phyloP scores from a whole-genome alignment of 805 yeast species.

The Suhomyces faveliae region DNA sequence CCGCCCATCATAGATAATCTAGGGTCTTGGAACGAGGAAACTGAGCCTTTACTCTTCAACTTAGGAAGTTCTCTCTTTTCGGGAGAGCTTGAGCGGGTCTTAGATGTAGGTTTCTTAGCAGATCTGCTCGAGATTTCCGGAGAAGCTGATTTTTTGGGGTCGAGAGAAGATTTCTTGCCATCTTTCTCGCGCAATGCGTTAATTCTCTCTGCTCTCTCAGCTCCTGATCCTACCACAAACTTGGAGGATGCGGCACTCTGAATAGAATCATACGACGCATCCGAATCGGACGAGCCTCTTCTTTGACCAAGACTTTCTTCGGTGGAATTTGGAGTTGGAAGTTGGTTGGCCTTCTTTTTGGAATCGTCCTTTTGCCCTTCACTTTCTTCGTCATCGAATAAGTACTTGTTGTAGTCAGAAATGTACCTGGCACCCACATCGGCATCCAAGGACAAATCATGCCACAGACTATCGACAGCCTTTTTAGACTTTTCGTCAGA shows the following conservation, averaged over 20 bases:
- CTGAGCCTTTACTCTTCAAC: slow-evolving; percentile 4
- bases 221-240: slow-evolving; percentile 19
- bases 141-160: slow-evolving; percentile 1
- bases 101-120: neutral
- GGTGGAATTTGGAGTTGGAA: slow-evolving; percentile 16
- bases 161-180: slow-evolving; percentile 1
- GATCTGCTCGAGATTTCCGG: neutral
- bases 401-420: slow-evolving; percentile 25
- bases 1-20: slow-evolving; percentile 4
- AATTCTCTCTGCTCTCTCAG: slow-evolving; percentile 12
- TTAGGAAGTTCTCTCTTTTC: slow-evolving; percentile 3
- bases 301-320: slow-evolving; percentile 11
- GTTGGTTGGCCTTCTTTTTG: slow-evolving; percentile 10
- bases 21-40: slow-evolving; percentile 6
- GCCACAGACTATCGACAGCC: slow-evolving; percentile 15
- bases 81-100: slow-evolving; percentile 4
- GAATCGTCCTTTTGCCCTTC: neutral
- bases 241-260: slow-evolving; percentile 31
- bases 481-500: slow-evolving; percentile 7
- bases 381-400: slow-evolving; percentile 15
- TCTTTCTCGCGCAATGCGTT: slow-evolving; percentile 9
- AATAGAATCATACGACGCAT: slow-evolving; percentile 28
- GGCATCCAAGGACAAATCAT: slow-evolving; percentile 15
- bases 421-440: slow-evolving; percentile 18
- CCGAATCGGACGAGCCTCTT: slow-evolving; percentile 8